Conservation (phyloP, 345 rosid species). For the Chamaenerion angustifolium region DNA sequence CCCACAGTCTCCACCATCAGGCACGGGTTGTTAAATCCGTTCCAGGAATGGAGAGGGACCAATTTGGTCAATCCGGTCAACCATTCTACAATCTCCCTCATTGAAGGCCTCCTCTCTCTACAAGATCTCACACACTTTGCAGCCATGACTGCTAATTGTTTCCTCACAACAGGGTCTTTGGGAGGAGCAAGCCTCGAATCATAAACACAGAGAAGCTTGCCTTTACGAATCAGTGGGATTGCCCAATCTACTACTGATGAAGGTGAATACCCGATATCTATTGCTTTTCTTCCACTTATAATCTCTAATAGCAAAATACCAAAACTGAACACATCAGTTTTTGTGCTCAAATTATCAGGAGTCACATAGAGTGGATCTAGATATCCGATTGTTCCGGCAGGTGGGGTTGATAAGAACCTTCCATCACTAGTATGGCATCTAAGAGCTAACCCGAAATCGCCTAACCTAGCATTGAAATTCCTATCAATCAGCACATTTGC, state of each 20-base stretch:
- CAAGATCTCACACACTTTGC: constrained; percentile 93
- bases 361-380: constrained; percentile 94
- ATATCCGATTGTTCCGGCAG: constrained; percentile 96
- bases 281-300: constrained; percentile 88
- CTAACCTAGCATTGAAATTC: constrained; percentile 76
- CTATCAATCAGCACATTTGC: constrained; percentile 91
- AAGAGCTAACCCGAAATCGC: constrained; percentile 88
- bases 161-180: constrained; percentile 54
- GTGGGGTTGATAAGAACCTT: constrained; percentile 77
- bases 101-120: constrained; percentile 85
- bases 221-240: constrained; percentile 72
- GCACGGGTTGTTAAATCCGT: constrained; percentile 90
- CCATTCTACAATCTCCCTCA: constrained; percentile 86
- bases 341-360: constrained; percentile 87
- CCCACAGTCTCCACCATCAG: constrained; percentile 91
- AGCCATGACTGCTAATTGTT: constrained; percentile 71
- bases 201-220: constrained; percentile 60
- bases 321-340: constrained; percentile 91
- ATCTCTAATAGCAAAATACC: constrained; percentile 94
- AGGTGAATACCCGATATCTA: constrained; percentile 80
- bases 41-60: constrained; percentile 83
- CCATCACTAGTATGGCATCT: constrained; percentile 71
- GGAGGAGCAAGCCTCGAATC: constrained; percentile 64
- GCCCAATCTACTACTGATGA: constrained; percentile 96
- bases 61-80: constrained; percentile 50